phyloP scores from a whole-genome alignment of 768 basidiomycete genomes.

The Asterophora lycoperdoides region DNA sequence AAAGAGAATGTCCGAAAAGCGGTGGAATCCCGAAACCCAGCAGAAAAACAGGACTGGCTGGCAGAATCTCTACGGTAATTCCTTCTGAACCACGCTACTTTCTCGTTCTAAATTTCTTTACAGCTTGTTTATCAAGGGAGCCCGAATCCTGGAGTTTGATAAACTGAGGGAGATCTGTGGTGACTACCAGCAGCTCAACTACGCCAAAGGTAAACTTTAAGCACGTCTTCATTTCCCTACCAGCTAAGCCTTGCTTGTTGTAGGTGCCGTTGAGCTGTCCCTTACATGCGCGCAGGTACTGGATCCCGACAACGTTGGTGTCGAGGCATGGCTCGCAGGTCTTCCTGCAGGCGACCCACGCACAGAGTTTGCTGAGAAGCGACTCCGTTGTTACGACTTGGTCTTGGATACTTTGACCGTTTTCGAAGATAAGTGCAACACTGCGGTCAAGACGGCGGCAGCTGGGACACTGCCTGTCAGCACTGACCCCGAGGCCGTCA shows the following conservation, averaged over 20 bases:
- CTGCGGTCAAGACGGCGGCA: slow-evolving; percentile 19
- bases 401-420: slow-evolving; percentile 76
- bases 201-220: slow-evolving; percentile 61
- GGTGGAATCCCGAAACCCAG: slow-evolving; percentile 68
- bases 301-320: slow-evolving; percentile 72
- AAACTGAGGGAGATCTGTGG: slow-evolving; percentile 81
- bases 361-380: slow-evolving; percentile 49
- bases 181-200: slow-evolving; percentile 85
- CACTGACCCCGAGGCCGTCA: slow-evolving; percentile 66
- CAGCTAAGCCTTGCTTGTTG: slow-evolving; percentile 5
- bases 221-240: not conserved
- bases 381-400: slow-evolving; percentile 76
- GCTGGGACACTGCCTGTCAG: slow-evolving; percentile 21
- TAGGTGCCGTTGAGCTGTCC: slow-evolving; percentile 83
- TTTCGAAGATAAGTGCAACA: slow-evolving; percentile 63
- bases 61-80: slow-evolving; percentile 81
- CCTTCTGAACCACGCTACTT: not conserved
- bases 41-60: slow-evolving; percentile 75
- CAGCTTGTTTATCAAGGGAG: slow-evolving; percentile 87
- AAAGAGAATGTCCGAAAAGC: slow-evolving; percentile 92
- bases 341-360: slow-evolving; percentile 55
- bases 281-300: slow-evolving; percentile 74
- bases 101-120: slow-evolving; percentile 3
- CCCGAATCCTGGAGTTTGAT: slow-evolving; percentile 77
- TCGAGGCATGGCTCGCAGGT: slow-evolving; percentile 73